phyloP scores from a whole-genome alignment of 495 filamentous ascomycete species.

The Chaetomium cochliodes region DNA sequence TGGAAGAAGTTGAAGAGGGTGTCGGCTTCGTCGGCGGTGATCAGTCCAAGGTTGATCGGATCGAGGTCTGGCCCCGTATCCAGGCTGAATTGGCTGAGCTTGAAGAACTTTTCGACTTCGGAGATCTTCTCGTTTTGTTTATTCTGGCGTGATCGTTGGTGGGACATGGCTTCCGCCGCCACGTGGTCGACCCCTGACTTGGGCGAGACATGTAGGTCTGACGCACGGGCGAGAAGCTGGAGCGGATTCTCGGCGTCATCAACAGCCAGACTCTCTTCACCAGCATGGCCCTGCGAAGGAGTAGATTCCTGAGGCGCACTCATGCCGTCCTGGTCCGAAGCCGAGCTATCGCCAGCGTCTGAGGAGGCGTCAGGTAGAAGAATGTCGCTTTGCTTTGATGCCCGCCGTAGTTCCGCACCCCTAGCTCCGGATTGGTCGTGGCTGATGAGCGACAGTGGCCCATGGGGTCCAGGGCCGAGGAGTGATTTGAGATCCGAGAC shows the following conservation, averaged over 20 bases:
- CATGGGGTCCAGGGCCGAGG: slow-evolving; percentile 39
- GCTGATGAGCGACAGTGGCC: slow-evolving; percentile 14
- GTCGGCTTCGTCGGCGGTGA: slow-evolving; percentile 61
- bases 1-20: slow-evolving; percentile 66
- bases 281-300: slow-evolving; percentile 35
- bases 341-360: slow-evolving; percentile 34
- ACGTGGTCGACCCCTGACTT: slow-evolving; percentile 29
- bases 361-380: slow-evolving; percentile 35
- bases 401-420: slow-evolving; percentile 17
- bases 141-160: slow-evolving; percentile 27
- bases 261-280: slow-evolving; percentile 50
- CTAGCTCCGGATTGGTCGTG: slow-evolving; percentile 14
- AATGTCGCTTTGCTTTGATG: slow-evolving; percentile 24
- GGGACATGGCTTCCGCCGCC: slow-evolving; percentile 26
- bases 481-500: slow-evolving; percentile 57
- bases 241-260: slow-evolving; percentile 74
- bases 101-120: slow-evolving; percentile 57
- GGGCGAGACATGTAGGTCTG: slow-evolving; percentile 62
- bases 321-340: slow-evolving; percentile 36
- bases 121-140: slow-evolving; percentile 34
- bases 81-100: slow-evolving; percentile 56
- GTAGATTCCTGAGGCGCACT: slow-evolving; percentile 34
- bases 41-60: slow-evolving; percentile 64
- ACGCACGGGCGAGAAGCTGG: slow-evolving; percentile 67
- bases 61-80: slow-evolving; percentile 64